Evolutionary conservation across 2,329 filamentous ascomycete species (phyloP).

Genomic region (Fusarium heterosporum): DNA sequence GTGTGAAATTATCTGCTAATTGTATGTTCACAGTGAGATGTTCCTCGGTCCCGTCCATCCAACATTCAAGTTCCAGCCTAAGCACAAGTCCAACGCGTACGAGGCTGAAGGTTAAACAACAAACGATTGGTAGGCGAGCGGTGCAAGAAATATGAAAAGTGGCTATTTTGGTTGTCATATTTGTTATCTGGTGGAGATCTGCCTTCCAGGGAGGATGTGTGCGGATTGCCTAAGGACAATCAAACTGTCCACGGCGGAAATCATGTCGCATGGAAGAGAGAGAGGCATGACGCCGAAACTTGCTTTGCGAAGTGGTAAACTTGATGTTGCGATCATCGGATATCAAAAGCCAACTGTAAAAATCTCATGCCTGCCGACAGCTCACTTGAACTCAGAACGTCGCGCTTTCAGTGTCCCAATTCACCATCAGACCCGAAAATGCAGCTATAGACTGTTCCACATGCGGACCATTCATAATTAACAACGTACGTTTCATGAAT

Average conservation of each 20-base stretch:
- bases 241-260: too few relatives aligned
- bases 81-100: slow-evolving; percentile 96
- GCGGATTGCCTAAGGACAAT: background rate
- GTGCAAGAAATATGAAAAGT: background rate
- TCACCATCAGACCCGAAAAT: background rate
- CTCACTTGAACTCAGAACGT: background rate
- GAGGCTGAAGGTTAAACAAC: slow-evolving; percentile 74
- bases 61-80: slow-evolving; percentile 93
- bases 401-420: background rate
- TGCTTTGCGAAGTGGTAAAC: background rate
- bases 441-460: background rate
- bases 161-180: slow-evolving; percentile 9
- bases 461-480: background rate
- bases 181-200: background rate
- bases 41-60: slow-evolving; percentile 92
- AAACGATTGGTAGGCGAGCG: background rate
- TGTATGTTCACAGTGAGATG: slow-evolving; percentile 78
- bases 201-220: slow-evolving; percentile 3
- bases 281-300: background rate
- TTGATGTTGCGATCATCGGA: background rate
- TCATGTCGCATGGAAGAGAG: background rate
- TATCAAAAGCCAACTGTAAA: background rate
- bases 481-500: background rate
- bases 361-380: background rate
- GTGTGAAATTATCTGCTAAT: slow-evolving; percentile 22